These are phyloP conservation scores for Cinnamomum chago DNA, from an alignment of 164 flowering plant genomes.

Conservation along the genomic window DNA sequence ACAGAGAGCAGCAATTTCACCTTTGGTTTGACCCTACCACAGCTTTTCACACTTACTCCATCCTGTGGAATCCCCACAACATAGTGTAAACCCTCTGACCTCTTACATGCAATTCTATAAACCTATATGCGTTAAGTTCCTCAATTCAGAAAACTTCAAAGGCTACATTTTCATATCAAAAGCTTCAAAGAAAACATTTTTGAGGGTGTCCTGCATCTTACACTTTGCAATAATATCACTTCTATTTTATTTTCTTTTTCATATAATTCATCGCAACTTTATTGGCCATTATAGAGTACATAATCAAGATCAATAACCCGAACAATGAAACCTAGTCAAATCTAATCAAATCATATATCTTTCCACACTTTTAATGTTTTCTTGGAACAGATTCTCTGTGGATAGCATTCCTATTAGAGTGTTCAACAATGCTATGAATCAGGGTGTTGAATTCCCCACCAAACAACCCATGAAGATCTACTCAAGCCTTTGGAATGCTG, in stretches of 20 bases:
- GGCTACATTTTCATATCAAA: too few species aligned
- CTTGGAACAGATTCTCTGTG: conserved; percentile 14
- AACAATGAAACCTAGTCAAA: too few species aligned
- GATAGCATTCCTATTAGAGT: conserved; percentile 20
- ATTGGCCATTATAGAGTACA: too few species aligned
- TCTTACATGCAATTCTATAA: too few species aligned
- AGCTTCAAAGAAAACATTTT: too few species aligned
- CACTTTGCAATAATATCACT: too few species aligned
- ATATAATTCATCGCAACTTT: background rate
- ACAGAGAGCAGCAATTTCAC: too few species aligned
- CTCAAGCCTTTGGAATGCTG: conserved; percentile 27
- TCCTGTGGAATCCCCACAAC: conserved; percentile 13
- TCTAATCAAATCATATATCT: too few species aligned
- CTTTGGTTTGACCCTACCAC: background rate
- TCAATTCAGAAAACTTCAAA: too few species aligned
- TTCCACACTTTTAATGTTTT: background rate
- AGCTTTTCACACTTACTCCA: conserved; percentile 15
- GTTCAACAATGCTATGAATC: conserved; percentile 16
- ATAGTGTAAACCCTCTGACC: conserved; percentile 5
- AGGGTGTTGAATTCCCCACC: conserved; percentile 14
- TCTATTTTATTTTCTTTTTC: background rate
- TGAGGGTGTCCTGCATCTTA: too few species aligned
- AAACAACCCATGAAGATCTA: conserved; percentile 24
- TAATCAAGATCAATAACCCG: too few species aligned
- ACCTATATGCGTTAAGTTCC: too few species aligned